Evolutionary conservation across 2,329 filamentous ascomycete genomes (phyloP), one percentile per base, ranked within the genome.

Genomic region (Ramularia endophylla): DNA sequence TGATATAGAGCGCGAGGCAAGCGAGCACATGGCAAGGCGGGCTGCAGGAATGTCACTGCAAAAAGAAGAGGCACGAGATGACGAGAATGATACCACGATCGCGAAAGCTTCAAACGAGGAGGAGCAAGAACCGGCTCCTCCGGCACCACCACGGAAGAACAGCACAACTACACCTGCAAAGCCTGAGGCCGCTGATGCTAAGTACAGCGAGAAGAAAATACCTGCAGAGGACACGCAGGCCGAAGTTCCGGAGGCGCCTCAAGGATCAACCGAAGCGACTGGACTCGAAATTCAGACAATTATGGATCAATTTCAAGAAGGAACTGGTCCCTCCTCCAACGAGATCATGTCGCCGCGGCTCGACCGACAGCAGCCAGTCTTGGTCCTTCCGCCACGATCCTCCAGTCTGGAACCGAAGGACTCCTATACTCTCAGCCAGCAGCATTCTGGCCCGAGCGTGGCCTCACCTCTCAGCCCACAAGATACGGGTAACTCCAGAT

Each of bases 331-430:
- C 5, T 54, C 51, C n/a, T 56, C 57, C 38, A 82, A 90, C 37
- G 87, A 94, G 63, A 87, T 95, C 59, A 94, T 95, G 87, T 95
- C 88, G 48, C 88, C 88, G 4, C 77, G 87, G 20, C 65, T 94
- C 31, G 88, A 90, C 63, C 76, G 90, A 44, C 79, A 87, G n/a
- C 84, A 84, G 20, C 87, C 89, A 5, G 75, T 87, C 52, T 70
- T 92, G 44, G 87, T 90, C 53, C 46, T 62, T n/a, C 88, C 89
- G 4, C 86, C 87, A 9, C 78, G 90, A 44, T 84, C 84, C 49
- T 94, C 89, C 2, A 95, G 90, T 58, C 73, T 97, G 5, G 88
- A 94, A 51, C 84, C 83, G 6, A 52, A 56, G 30, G 48, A 53
- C 5, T 41, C 44, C 4, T 54, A 49, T 32, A 46, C 48, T 2